Evolutionary conservation across 139 green algal species (phyloP).

Genomic region (Coelastrella sp.): DNA sequence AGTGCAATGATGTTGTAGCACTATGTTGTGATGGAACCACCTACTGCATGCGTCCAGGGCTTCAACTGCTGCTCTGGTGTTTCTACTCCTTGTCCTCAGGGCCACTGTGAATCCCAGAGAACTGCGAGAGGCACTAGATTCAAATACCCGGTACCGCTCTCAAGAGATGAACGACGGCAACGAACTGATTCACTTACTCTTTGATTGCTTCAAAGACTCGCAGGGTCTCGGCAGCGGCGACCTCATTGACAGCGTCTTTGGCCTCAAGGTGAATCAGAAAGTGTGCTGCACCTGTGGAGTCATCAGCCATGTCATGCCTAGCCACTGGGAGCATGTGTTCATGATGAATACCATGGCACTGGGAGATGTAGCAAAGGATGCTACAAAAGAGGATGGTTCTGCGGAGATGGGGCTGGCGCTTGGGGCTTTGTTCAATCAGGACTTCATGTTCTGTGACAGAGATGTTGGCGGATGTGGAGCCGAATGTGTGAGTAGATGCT

Average conservation of each 20-base stretch:
- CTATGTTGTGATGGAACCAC: neutral
- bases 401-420: conserved; percentile 50
- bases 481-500: neutral
- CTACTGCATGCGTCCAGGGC: too few relatives aligned
- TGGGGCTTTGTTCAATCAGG: conserved; percentile 54
- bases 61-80: neutral
- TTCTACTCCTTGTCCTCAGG: too few relatives aligned
- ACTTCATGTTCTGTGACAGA: conserved; percentile 72
- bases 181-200: conserved; percentile 62
- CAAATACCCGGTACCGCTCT: conserved; percentile 59
- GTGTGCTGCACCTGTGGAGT: conserved; percentile 48
- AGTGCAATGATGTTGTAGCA: too few relatives aligned
- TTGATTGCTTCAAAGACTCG: conserved; percentile 50
- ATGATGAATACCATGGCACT: conserved; percentile 56
- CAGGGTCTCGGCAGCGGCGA: conserved; percentile 15
- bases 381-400: neutral
- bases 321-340: conserved; percentile 65
- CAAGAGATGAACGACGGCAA: conserved; percentile 76
- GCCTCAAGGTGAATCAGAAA: conserved; percentile 56
- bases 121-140: conserved; percentile 75
- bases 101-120: conserved; percentile 64
- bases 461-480: conserved; percentile 65
- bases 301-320: conserved; percentile 49
- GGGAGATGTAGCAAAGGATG: conserved; percentile 6
- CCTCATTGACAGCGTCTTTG: conserved; percentile 64